Base-by-base conservation (phyloP, 1,139 yeast species). In the Schwanniomyces etchellsii region DNA sequence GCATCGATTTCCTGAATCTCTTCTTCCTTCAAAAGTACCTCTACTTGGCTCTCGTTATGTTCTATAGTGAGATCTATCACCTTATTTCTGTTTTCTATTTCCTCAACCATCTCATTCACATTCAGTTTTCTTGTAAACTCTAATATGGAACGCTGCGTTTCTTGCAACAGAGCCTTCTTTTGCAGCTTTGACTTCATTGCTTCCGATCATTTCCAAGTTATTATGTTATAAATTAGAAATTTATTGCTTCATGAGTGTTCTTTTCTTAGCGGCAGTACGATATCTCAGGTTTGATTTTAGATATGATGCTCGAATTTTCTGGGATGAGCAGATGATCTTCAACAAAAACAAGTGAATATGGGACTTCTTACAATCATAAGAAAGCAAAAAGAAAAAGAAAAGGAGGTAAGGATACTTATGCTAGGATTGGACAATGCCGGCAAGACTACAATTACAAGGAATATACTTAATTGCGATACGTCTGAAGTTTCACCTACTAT, bases 391-490 rank as follows among this genome's bases (percentile, higher is more conserved):
- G 59, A 75, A 29, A 85, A 85, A 51, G 96, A 85, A 44, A 66
- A 68, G 35, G 95, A 88, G 55, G 58, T 84, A 28, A 64, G 96
- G 17, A 71, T 88, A 16, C 61, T 89, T 21, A 66, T 84, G 39
- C 66, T 89, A 7, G 96, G 96, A 0, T 67, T 86, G n/a, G 96
- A 86, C 49, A 85, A 84, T 49, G 73, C 95, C 0, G 96, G 96
- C 4, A 86, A 86, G 50, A 82, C 95, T 2, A 83, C 95, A 0
- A 71, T 88, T 4, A 80, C 85, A 20, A 77, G 77, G 38, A 55
- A 65, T 59, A 33, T 88, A 71, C 58, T 80, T 64, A 52, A 82
- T 68, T 48, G 64, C 55, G 60, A 69, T 52, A 40, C 50, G 36
- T 23, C 42, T 29, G 33, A 46, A 11, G 52, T 65, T 5, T 62